phyloP scores from a whole-genome alignment of 352 stramenopile species.

The Peronospora farinosa region DNA sequence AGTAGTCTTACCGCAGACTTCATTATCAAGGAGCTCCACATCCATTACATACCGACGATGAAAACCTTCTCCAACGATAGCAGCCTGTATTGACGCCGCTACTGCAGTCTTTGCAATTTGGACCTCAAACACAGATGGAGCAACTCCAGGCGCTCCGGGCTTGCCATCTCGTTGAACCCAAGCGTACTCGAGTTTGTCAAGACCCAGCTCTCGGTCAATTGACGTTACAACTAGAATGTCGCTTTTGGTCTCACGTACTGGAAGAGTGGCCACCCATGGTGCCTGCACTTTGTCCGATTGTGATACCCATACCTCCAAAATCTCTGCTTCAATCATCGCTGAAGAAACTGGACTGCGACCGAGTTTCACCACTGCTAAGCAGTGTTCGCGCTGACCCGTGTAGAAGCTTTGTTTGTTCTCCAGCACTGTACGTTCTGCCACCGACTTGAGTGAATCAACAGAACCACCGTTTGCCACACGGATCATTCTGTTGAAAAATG shows the following conservation, averaged over 20 bases:
- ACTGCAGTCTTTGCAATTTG: conserved; percentile 4
- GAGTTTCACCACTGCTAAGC: conserved; percentile 13
- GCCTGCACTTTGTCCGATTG: background rate
- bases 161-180: conserved; percentile 17
- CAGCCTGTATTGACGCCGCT: conserved; percentile 20
- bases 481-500: conserved; percentile 15
- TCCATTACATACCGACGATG: conserved; percentile 38
- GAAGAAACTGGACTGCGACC: conserved; percentile 7
- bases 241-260: conserved; percentile 1
- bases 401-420: conserved; percentile 5
- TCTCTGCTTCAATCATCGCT: conserved; percentile 12
- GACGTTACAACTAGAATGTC: conserved; percentile 19
- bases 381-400: background rate
- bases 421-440: conserved; percentile 10
- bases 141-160: background rate
- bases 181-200: conserved; percentile 18
- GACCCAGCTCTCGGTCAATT: conserved; percentile 2
- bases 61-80: conserved; percentile 36
- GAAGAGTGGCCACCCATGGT: conserved; percentile 6
- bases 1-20: conserved; percentile 2
- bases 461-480: background rate
- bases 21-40: conserved; percentile 20
- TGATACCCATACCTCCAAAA: conserved; percentile 20
- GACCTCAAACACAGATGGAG: conserved; percentile 4
- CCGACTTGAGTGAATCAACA: conserved; percentile 2